phyloP scores from a whole-genome alignment of 1,139 yeast genomes.

The Geotrichum fermentans region DNA sequence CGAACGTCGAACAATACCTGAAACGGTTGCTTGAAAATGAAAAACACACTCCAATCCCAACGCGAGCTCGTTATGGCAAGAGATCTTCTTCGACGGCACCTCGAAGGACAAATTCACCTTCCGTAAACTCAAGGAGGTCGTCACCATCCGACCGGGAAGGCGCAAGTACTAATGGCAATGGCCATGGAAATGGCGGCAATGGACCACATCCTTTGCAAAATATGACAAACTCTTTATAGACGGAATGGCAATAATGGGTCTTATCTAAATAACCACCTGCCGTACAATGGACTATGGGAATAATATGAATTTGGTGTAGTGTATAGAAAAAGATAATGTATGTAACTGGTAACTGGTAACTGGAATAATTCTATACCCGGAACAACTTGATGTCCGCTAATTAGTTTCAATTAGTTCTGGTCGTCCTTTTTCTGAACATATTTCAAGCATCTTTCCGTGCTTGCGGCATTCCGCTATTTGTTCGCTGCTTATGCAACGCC shows the following conservation, averaged over 20 bases:
- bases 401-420: too few relatives aligned
- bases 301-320: not conserved
- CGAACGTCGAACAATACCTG: slow-evolving; percentile 36
- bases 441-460: too few relatives aligned
- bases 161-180: not conserved
- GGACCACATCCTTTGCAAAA: slow-evolving; percentile 18
- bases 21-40: slow-evolving; percentile 35
- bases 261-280: not conserved
- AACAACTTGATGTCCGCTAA: too few relatives aligned
- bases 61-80: not conserved
- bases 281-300: not conserved
- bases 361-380: too few relatives aligned
- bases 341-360: not conserved
- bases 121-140: slow-evolving; percentile 14
- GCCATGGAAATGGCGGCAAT: slow-evolving; percentile 1
- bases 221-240: slow-evolving; percentile 15
- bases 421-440: too few relatives aligned
- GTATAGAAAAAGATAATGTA: not conserved
- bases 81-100: slow-evolving; percentile 16
- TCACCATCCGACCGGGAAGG: slow-evolving; percentile 13
- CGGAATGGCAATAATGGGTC: not conserved
- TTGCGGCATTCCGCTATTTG: too few relatives aligned
- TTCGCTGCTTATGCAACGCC: too few relatives aligned
- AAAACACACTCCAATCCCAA: slow-evolving; percentile 17
- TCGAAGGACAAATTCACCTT: slow-evolving; percentile 32